These are phyloP conservation scores for Brassica carinata DNA, from an alignment of 345 rosid genomes.

Conservation along the genomic window DNA sequence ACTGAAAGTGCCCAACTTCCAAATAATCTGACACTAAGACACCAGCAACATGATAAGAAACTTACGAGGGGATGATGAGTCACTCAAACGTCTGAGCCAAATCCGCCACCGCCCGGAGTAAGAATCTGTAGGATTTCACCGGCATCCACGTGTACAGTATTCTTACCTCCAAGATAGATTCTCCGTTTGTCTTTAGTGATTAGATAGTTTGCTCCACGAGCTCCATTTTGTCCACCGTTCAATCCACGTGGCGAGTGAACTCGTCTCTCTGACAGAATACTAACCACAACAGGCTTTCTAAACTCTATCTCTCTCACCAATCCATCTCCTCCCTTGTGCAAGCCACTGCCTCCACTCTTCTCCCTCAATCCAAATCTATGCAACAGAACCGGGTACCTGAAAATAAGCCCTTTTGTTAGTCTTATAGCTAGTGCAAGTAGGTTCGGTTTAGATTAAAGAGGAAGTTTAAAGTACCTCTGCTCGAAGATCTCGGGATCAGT, in stretches of 20 bases:
- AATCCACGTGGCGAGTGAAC: slow-evolving; percentile 88
- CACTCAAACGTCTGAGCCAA: slow-evolving; percentile 48
- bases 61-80: slow-evolving; percentile 21
- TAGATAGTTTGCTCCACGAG: slow-evolving; percentile 84
- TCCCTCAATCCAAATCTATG: slow-evolving; percentile 81
- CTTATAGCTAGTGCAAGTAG: not conserved
- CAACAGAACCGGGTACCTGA: slow-evolving; percentile 78
- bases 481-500: slow-evolving; percentile 98
- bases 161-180: slow-evolving; percentile 86
- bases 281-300: slow-evolving; percentile 69
- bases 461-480: slow-evolving; percentile 49
- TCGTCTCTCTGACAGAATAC: slow-evolving; percentile 97
- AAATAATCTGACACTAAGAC: slow-evolving; percentile 3
- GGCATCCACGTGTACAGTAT: slow-evolving; percentile 68
- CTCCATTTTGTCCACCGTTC: slow-evolving; percentile 77
- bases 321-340: slow-evolving; percentile 83
- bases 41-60: not conserved
- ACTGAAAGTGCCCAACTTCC: not conserved
- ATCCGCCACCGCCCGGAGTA: slow-evolving; percentile 95
- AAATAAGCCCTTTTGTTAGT: slow-evolving; percentile 18
- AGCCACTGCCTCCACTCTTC: slow-evolving; percentile 81
- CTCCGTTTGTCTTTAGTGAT: slow-evolving; percentile 60
- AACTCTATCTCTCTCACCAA: slow-evolving; percentile 91
- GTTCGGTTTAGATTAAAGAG: not conserved
- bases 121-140: slow-evolving; percentile 85